phyloP scores from a whole-genome alignment of 768 basidiomycete species.

The Termitomyces sp. region DNA sequence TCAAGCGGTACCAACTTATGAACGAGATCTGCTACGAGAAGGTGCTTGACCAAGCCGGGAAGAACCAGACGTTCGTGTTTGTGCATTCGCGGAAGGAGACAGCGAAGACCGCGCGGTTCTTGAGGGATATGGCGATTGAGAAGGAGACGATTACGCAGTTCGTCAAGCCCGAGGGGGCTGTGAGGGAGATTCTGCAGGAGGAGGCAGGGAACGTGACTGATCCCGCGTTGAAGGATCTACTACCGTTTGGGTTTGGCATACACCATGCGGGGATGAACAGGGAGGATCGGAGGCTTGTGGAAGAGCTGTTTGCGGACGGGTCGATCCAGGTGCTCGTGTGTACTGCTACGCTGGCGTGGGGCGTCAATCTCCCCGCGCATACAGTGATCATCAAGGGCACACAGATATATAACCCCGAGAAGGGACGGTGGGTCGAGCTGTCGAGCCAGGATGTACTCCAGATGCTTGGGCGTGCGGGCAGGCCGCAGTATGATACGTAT shows the following conservation, averaged over 20 bases:
- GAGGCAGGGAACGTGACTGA: constrained; percentile 85
- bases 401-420: constrained; percentile 98
- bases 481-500: constrained; percentile 95
- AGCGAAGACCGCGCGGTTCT: constrained; percentile 90
- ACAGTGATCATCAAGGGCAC: constrained; percentile 99
- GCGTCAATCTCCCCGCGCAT: constrained; percentile 96
- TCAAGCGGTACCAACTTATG: constrained; percentile 96
- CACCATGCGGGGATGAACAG: constrained; percentile 97
- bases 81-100: constrained; percentile 99
- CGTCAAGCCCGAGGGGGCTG: constrained; percentile 88
- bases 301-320: constrained; percentile 91
- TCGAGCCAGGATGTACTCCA: constrained; percentile 95
- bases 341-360: constrained; percentile 98
- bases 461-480: constrained; percentile 97
- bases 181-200: constrained; percentile 81
- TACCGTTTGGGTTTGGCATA: constrained; percentile 96
- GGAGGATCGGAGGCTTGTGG: constrained; percentile 86
- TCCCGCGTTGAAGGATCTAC: constrained; percentile 73
- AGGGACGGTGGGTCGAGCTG: constrained; percentile 95
- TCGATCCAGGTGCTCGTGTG: constrained; percentile 92
- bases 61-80: constrained; percentile 92
- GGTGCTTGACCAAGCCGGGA: constrained; percentile 82
- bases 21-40: constrained; percentile 99
- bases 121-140: constrained; percentile 93
- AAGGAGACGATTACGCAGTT: constrained; percentile 96